Conservation (phyloP, 2,329 filamentous ascomycete genomes). For the Cladosporium phlei region DNA sequence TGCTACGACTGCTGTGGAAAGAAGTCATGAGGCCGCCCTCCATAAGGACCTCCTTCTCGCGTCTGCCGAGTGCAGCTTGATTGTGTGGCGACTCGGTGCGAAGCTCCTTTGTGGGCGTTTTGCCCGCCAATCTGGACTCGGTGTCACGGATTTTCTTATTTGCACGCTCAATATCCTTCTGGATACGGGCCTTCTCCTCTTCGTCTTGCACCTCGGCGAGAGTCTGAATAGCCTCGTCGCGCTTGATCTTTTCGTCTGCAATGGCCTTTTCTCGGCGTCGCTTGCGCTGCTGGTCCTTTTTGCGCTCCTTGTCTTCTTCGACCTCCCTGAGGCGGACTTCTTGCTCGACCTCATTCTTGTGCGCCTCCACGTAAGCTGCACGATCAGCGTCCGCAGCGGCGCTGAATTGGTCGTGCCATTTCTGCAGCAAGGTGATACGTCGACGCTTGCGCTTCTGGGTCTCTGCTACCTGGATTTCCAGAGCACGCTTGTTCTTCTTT, state of each 20-base stretch:
- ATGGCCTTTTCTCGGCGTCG: conserved; percentile 90
- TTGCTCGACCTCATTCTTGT: conserved; percentile 75
- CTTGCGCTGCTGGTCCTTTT: conserved; percentile 99
- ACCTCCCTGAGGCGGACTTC: conserved; percentile 88
- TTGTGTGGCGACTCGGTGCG: conserved; percentile 58
- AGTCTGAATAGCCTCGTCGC: conserved; percentile 70
- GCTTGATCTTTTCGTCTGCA: conserved; percentile 80
- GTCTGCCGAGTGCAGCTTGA: conserved; percentile 23
- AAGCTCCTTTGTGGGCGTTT: conserved; percentile 68
- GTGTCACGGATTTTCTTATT: conserved; percentile 92
- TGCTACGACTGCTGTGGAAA: conserved; percentile 53
- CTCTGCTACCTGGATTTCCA: conserved; percentile 63
- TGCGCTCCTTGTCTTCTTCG: conserved; percentile 93
- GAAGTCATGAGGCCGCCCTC: conserved; percentile 82
- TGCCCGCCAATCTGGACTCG: conserved; percentile 78
- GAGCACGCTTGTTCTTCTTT: conserved; percentile 60
- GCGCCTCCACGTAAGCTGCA: conserved; percentile 67
- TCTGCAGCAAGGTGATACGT: conserved; percentile 52
- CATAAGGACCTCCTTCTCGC: conserved; percentile 60
- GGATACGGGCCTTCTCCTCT: conserved; percentile 71
- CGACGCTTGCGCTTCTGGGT: conserved; percentile 62
- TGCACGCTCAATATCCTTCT: conserved; percentile 81
- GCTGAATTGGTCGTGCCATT: conserved; percentile 56
- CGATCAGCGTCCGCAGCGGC: conserved; percentile 67
- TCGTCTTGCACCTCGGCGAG: conserved; percentile 77